Percentiles rank a stretch among this genome's conserved stretches.
phyloP scores from a whole-genome alignment of 2,329 filamentous ascomycete species.

The Cordyceps javanica region DNA sequence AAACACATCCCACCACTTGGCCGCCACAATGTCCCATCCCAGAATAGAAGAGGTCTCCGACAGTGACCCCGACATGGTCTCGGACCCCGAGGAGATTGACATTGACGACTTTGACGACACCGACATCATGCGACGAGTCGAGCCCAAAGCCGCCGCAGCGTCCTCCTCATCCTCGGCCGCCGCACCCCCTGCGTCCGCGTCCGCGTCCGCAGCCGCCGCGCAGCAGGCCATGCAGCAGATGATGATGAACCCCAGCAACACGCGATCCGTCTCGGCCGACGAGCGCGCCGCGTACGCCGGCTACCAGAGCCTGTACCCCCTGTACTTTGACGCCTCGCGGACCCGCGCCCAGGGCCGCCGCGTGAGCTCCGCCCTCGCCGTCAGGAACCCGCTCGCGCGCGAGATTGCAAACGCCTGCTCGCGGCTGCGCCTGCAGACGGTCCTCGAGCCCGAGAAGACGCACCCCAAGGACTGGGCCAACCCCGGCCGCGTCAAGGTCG shows the following conservation, averaged over 20 bases:
- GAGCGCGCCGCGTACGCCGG: slow-evolving; percentile 58
- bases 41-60: slow-evolving; percentile 91
- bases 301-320: slow-evolving; percentile 86
- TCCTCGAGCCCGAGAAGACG: slow-evolving; percentile 85
- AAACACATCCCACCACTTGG: neutral
- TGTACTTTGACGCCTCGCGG: slow-evolving; percentile 83
- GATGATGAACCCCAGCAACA: slow-evolving; percentile 17
- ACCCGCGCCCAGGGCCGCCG: slow-evolving; percentile 74
- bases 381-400: slow-evolving; percentile 78
- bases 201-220: slow-evolving; percentile 23
- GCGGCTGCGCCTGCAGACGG: slow-evolving; percentile 60
- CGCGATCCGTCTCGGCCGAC: slow-evolving; percentile 28
- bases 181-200: slow-evolving; percentile 21
- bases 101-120: slow-evolving; percentile 58
- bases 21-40: slow-evolving; percentile 66
- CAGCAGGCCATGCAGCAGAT: slow-evolving; percentile 22
- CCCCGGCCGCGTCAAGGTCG: slow-evolving; percentile 79
- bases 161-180: slow-evolving; percentile 18
- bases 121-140: slow-evolving; percentile 48
- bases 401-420: slow-evolving; percentile 86
- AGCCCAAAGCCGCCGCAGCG: slow-evolving; percentile 25
- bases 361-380: slow-evolving; percentile 65
- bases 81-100: slow-evolving; percentile 84
- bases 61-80: slow-evolving; percentile 57
- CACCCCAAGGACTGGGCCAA: slow-evolving; percentile 98